Evolutionary conservation across 139 green algal genomes (phyloP).

Genomic region (Tetradesmus lagerheimii): DNA sequence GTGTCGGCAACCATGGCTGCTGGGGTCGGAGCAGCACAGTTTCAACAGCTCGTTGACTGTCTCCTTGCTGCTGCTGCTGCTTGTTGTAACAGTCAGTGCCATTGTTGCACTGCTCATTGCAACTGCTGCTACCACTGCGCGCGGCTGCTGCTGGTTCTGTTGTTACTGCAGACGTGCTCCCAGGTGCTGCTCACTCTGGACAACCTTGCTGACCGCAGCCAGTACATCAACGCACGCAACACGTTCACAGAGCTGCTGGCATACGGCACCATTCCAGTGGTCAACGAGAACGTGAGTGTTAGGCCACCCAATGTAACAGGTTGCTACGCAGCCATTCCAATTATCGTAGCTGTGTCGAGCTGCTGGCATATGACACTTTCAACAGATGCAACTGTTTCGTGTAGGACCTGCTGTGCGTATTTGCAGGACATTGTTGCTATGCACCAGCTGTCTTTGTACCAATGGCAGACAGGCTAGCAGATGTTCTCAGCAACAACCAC

Average conservation of each 20-base stretch:
- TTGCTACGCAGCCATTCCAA: neutral
- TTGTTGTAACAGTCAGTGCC: neutral
- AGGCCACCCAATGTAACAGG: neutral
- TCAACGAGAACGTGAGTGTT: slow-evolving; percentile 95
- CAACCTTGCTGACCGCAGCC: slow-evolving; percentile 85
- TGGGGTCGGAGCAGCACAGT: no score
- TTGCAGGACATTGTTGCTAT: neutral
- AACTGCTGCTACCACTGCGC: no score
- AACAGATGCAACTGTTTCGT: slow-evolving; percentile 96
- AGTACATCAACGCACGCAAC: slow-evolving; percentile 92
- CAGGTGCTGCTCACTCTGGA: slow-evolving; percentile 96
- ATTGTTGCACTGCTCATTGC: neutral
- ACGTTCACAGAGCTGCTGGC: slow-evolving; percentile 92
- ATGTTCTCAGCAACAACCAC: neutral
- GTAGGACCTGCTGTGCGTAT: slow-evolving; percentile 55
- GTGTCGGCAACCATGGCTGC: no score
- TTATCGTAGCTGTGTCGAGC: no score
- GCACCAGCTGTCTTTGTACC: no score
- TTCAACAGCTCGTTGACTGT: no score
- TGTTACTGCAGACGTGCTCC: slow-evolving; percentile 73
- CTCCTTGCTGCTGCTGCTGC: no score
- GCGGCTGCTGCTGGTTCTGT: neutral
- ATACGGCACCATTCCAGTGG: slow-evolving; percentile 87
- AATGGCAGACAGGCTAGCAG: no score
- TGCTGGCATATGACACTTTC: slow-evolving; percentile 84